These are phyloP conservation scores for Solanum tarapatanum DNA, from an alignment of 257 asterid species.

Conservation along the genomic window DNA sequence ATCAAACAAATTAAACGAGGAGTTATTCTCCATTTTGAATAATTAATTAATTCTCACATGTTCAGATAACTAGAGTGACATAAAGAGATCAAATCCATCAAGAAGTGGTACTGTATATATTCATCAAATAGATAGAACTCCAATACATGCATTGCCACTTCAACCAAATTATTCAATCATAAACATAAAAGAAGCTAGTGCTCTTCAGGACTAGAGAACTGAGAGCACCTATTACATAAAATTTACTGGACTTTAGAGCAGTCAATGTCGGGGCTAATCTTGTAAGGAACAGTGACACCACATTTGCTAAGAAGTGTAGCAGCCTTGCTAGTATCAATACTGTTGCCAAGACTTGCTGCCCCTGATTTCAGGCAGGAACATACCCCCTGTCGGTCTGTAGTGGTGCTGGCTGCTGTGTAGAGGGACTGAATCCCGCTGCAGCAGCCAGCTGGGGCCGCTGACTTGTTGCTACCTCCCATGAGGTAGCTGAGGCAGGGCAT, in stretches of 20 bases:
- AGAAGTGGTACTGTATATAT: not conserved
- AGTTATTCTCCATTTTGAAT: not conserved
- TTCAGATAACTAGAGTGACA: not conserved
- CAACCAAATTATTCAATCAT: not conserved
- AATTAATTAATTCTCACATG: not conserved
- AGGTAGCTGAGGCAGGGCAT: not conserved
- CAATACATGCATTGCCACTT: not conserved
- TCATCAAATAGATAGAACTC: not conserved
- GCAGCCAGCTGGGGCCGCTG: not conserved
- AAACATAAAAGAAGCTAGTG: not conserved
- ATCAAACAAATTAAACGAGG: not conserved
- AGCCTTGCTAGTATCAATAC: not conserved
- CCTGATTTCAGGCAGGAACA: not conserved
- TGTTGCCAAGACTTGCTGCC: not conserved
- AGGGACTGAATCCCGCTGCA: not conserved
- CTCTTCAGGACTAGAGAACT: not conserved
- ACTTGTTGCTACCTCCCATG: not conserved
- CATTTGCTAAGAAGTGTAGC: not conserved
- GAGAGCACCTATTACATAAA: not conserved
- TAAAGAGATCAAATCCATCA: not conserved
- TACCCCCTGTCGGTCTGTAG: not conserved
- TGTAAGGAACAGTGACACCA: not conserved
- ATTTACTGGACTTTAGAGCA: not conserved
- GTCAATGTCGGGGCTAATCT: constrained; percentile 5
- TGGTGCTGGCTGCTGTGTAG: not conserved